phyloP scores from a whole-genome alignment of 169 alveolate genomes.

The Plasmodium gaboni region DNA sequence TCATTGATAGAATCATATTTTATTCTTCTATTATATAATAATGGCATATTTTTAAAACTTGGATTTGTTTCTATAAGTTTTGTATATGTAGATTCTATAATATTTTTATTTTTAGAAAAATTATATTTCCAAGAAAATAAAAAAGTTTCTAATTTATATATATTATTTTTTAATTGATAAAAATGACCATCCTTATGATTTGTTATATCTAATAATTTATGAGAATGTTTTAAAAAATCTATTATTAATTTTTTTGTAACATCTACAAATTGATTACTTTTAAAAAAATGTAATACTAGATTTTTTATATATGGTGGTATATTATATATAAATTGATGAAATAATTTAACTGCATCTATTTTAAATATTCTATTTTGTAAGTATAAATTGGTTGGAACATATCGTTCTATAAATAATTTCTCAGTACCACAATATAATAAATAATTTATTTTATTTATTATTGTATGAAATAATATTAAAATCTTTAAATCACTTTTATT shows the following conservation, averaged over 20 bases:
- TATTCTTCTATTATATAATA: slow-evolving; percentile 13
- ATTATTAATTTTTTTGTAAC: background rate
- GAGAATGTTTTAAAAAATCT: background rate
- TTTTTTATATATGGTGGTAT: slow-evolving; percentile 12
- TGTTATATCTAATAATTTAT: slow-evolving; percentile 1
- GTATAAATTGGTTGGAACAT: slow-evolving; percentile 17
- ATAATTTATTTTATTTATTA: slow-evolving; percentile 34
- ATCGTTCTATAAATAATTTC: slow-evolving; percentile 26
- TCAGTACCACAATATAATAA: slow-evolving; percentile 23
- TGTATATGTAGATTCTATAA: background rate
- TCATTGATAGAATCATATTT: slow-evolving; percentile 25
- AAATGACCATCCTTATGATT: background rate
- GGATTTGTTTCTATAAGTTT: background rate
- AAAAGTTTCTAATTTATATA: slow-evolving; percentile 23
- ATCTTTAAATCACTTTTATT: slow-evolving; percentile 19
- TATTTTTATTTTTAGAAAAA: slow-evolving; percentile 21
- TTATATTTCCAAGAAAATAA: slow-evolving; percentile 2
- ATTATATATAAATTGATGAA: slow-evolving; percentile 10
- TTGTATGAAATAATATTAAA: slow-evolving; percentile 27
- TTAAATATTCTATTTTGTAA: slow-evolving; percentile 5
- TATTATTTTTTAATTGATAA: background rate
- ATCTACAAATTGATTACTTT: slow-evolving; percentile 21
- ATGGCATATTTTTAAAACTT: background rate
- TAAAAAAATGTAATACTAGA: slow-evolving; percentile 24
- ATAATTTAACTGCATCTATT: slow-evolving; percentile 47